Percentiles rank a stretch among this genome's conserved stretches.
Conservation (phyloP, 129 eudicot species). For the Escallonia rubra region DNA sequence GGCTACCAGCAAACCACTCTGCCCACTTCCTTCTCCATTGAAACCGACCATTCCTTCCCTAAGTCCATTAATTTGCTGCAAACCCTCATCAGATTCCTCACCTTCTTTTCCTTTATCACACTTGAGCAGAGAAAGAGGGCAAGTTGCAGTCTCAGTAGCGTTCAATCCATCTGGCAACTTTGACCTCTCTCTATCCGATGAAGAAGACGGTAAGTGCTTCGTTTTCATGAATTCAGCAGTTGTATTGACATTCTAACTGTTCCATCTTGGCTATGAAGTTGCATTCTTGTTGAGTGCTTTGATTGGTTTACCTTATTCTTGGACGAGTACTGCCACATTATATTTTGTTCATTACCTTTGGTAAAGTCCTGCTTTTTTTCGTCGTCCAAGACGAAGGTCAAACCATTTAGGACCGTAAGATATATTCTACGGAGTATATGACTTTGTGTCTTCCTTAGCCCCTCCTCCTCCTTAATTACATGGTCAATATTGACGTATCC, state of each 20-base stretch:
- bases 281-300: too few relatives aligned
- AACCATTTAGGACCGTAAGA: too few relatives aligned
- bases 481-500: too few relatives aligned
- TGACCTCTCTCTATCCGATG: constrained; percentile 78
- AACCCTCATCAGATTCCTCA: constrained; percentile 22
- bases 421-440: too few relatives aligned
- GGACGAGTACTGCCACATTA: too few relatives aligned
- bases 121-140: constrained; percentile 25
- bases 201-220: constrained; percentile 45
- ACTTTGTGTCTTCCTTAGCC: too few relatives aligned
- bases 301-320: too few relatives aligned
- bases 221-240: background rate
- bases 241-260: background rate
- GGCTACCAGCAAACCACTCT: constrained; percentile 49
- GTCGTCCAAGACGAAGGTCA: too few relatives aligned
- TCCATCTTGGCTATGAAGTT: background rate
- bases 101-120: constrained; percentile 14
- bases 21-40: constrained; percentile 38
- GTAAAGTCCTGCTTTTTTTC: too few relatives aligned
- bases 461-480: too few relatives aligned
- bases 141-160: constrained; percentile 56
- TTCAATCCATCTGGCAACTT: constrained; percentile 84
- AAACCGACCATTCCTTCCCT: constrained; percentile 33
- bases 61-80: constrained; percentile 31
- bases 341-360: too few relatives aligned